Conservation (phyloP, 2,329 filamentous ascomycete species). For the Neofusicoccum ribis region DNA sequence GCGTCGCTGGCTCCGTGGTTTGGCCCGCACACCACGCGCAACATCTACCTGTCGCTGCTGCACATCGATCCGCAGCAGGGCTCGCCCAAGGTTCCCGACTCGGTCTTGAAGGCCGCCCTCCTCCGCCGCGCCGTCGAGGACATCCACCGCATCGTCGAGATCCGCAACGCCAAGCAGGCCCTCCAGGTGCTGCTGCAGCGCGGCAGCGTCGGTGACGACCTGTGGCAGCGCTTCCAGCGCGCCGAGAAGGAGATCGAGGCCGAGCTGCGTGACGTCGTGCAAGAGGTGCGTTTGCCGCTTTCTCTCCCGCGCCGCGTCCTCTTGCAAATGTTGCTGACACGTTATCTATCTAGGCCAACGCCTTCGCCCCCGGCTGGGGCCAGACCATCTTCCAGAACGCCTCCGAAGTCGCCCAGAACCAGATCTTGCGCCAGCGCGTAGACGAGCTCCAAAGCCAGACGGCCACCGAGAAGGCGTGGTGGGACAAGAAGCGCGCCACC, state of each 20-base stretch:
- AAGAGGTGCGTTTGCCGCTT: constrained; percentile 64
- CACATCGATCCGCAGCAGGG: constrained; percentile 70
- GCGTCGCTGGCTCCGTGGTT: constrained; percentile 94
- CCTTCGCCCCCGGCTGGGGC: constrained; percentile 84
- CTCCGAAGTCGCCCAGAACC: constrained; percentile 91
- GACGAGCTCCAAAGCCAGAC: constrained; percentile 72
- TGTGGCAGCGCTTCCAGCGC: constrained; percentile 88
- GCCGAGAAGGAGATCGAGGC: constrained; percentile 98
- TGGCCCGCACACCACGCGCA: constrained; percentile 82
- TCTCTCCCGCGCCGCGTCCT: neutral
- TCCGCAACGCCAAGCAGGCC: constrained; percentile 85
- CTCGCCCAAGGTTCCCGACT: constrained; percentile 73
- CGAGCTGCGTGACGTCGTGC: constrained; percentile 89
- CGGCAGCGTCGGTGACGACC: constrained; percentile 91
- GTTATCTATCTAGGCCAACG: constrained; percentile 70
- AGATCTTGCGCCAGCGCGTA: constrained; percentile 70
- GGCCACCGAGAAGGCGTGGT: constrained; percentile 81
- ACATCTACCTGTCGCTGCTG: constrained; percentile 90
- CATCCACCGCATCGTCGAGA: constrained; percentile 85
- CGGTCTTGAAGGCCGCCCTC: constrained; percentile 82
- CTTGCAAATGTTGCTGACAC: constrained; percentile 24
- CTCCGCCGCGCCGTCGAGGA: constrained; percentile 88
- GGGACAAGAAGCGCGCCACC: constrained; percentile 76
- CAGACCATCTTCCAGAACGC: constrained; percentile 95
- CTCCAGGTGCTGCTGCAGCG: constrained; percentile 80